phyloP scores from a whole-genome alignment of 495 filamentous ascomycete genomes.

The Hypoxylon fuscum region DNA sequence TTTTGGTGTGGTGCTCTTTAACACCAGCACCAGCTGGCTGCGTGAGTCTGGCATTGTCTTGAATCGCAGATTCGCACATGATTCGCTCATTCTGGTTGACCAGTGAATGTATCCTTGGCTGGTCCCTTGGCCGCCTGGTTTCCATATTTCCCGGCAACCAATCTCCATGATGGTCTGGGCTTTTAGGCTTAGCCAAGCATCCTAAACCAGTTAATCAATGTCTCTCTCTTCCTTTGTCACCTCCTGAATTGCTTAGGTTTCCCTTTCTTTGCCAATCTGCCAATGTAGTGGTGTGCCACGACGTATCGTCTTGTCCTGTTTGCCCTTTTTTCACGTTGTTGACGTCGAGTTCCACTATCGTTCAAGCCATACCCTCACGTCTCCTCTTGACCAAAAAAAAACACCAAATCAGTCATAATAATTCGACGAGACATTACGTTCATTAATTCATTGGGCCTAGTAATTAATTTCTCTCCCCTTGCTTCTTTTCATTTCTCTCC shows the following conservation, averaged over 20 bases:
- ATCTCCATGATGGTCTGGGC: conserved; percentile 38
- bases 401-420: conserved; percentile 15
- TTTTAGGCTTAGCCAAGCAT: conserved; percentile 16
- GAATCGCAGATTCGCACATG: not conserved
- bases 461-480: conserved; percentile 4
- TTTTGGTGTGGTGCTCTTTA: not conserved
- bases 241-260: conserved; percentile 37
- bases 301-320: conserved; percentile 18
- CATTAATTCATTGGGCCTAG: conserved; percentile 12
- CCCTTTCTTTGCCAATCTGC: conserved; percentile 8
- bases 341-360: conserved; percentile 41
- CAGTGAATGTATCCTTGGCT: too few relatives aligned
- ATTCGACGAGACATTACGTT: conserved; percentile 10
- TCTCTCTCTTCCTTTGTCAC: conserved; percentile 19
- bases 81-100: conserved; percentile 3
- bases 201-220: conserved; percentile 10
- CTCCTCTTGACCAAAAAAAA: too few relatives aligned
- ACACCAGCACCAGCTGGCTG: too few relatives aligned
- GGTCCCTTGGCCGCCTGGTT: conserved; percentile 4
- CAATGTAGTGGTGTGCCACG: not conserved
- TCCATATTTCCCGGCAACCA: conserved; percentile 14
- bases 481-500: conserved; percentile 3
- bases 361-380: conserved; percentile 37
- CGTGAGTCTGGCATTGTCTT: not conserved
- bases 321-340: conserved; percentile 23